phyloP scores from a whole-genome alignment of 768 basidiomycete genomes.

The Udeniomyces megalosporus region DNA sequence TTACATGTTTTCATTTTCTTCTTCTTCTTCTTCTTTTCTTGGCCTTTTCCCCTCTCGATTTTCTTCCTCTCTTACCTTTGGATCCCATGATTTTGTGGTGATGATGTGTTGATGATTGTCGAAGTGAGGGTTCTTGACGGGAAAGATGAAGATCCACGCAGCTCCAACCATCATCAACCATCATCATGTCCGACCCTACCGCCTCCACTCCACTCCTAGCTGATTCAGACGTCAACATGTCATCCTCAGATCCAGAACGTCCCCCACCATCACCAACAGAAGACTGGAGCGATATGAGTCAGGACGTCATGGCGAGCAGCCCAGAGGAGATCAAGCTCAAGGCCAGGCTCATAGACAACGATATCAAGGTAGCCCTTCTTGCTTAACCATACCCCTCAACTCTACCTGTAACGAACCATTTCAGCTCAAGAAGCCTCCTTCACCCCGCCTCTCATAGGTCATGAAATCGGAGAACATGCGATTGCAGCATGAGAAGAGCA shows the following conservation, averaged over 20 bases:
- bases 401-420: background rate
- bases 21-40: too few species aligned
- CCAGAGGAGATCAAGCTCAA: conserved; percentile 80
- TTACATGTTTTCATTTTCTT: too few species aligned
- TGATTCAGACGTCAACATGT: background rate
- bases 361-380: conserved; percentile 53
- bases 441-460: conserved; percentile 61
- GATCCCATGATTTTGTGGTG: too few species aligned
- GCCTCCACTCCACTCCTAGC: conserved; percentile 3
- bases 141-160: too few species aligned
- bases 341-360: conserved; percentile 87
- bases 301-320: conserved; percentile 57
- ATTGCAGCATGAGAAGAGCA: conserved; percentile 75
- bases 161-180: background rate
- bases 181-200: background rate
- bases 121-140: too few species aligned
- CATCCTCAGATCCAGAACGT: background rate
- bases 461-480: conserved; percentile 90
- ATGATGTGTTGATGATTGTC: too few species aligned
- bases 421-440: background rate
- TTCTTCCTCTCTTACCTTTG: too few species aligned
- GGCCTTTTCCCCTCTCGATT: too few species aligned
- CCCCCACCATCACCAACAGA: background rate
- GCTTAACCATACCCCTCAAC: background rate
- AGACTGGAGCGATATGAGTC: conserved; percentile 51